Evolutionary conservation across 75 land plant genomes (phyloP), one percentile per base, ranked within the genome.

Genomic region (Ceratopteris richardii): DNA sequence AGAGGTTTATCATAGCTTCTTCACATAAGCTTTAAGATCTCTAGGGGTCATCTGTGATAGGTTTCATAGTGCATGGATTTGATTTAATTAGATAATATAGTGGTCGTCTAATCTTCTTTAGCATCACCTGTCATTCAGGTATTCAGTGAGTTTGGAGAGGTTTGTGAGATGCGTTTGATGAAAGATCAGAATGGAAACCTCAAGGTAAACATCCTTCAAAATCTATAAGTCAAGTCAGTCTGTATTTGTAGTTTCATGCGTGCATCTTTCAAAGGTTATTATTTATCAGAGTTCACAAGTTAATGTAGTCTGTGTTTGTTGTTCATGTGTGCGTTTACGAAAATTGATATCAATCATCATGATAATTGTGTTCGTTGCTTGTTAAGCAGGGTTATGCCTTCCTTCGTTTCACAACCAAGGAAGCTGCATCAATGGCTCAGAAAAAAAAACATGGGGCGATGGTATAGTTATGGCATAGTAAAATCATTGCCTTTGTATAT

Each of bases 351-450:
- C 25, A 20, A 31, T 29, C 17, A 13, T 31, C 21, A 1, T 19
- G n/a, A 31, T 21, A 21, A 18, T 60, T 0, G 51, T 62, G 29
- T 53, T 33, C 9, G 37, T 3, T 3, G 7, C 9, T 9, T 33
- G 3, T 33, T 19, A 26, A 43, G 1, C 41, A 60, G 68, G 68
- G 67, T 29, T 74, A 36, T 64, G 62, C 72, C 40, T 74, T 74
- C 53, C 67, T 74, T 21, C 77, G 77, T 2, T 74, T 74, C 52
- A 19, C 63, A 13, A 52, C 63, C 20, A 74, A 69, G 31, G 77
- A 74, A 29, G 77, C 72, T 58, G 71, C 77, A 26, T 4, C 54
- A 41, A 17, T 21, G 13, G 25, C 71, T 44, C 30, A 54, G 18
- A 69, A 53, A 31, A 51, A 61, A 61, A 69, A 61, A 20, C 22